These are phyloP conservation scores for Dorcoceras hygrometricum DNA, from an alignment of 257 asterid genomes.

Conservation along the genomic window DNA sequence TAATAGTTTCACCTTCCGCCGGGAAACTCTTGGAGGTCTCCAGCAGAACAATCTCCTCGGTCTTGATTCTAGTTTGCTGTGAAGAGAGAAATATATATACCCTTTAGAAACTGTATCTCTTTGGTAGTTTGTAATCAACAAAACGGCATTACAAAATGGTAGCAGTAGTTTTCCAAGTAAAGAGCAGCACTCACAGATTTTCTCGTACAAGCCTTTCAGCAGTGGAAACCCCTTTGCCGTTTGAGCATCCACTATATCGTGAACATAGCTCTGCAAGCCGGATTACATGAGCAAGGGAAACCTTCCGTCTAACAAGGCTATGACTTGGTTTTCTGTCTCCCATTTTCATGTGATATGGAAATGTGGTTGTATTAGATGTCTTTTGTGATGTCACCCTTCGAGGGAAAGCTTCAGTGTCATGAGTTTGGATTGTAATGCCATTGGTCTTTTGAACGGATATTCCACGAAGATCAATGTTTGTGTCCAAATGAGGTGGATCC, in stretches of 20 bases:
- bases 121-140: neutral
- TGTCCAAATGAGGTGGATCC: conserved; percentile 27
- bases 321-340: conserved; percentile 57
- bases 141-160: conserved; percentile 9
- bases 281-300: conserved; percentile 89
- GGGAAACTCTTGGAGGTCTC: conserved; percentile 59
- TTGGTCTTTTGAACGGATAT: too few relatives aligned
- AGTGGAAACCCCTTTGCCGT: conserved; percentile 76
- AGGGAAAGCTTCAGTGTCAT: conserved; percentile 52
- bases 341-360: conserved; percentile 34
- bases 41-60: conserved; percentile 86
- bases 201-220: conserved; percentile 96
- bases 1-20: conserved; percentile 53
- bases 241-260: conserved; percentile 73
- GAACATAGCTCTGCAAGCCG: conserved; percentile 83
- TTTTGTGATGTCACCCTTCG: conserved; percentile 23
- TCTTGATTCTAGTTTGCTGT: conserved; percentile 83
- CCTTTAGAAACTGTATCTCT: neutral
- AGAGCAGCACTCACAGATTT: conserved; percentile 59
- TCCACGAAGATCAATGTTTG: neutral
- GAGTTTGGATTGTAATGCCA: conserved; percentile 63
- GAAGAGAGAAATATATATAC: conserved; percentile 18
- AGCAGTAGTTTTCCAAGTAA: neutral
- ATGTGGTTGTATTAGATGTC: conserved; percentile 11
- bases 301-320: conserved; percentile 82